These are phyloP conservation scores for Arachnomyces sp. DNA, from an alignment of 2,329 filamentous ascomycete genomes.

Conservation along the genomic window DNA sequence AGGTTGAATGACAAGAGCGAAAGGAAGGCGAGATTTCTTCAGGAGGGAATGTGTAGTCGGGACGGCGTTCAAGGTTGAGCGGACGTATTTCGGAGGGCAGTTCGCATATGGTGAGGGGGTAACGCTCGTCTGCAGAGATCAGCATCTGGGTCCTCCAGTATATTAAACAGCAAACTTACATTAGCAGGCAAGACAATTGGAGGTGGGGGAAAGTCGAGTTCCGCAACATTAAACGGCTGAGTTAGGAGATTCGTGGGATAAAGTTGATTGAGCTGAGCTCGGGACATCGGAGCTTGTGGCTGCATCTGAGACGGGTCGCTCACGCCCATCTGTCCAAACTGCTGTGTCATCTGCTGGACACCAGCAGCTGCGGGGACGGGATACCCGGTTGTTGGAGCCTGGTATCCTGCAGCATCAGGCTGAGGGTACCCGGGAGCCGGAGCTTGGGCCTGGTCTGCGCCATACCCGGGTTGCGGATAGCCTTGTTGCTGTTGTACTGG, in stretches of 20 bases:
- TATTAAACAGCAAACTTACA: slow-evolving; percentile 48
- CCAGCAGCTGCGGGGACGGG: slow-evolving; percentile 47
- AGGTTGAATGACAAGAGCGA: slow-evolving; percentile 91
- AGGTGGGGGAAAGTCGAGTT: slow-evolving; percentile 84
- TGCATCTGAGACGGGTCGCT: slow-evolving; percentile 48
- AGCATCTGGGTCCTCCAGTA: slow-evolving; percentile 24
- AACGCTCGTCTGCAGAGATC: slow-evolving; percentile 62
- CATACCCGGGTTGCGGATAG: slow-evolving; percentile 37
- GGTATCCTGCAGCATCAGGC: slow-evolving; percentile 47
- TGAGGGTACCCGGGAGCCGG: slow-evolving; percentile 16
- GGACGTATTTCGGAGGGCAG: slow-evolving; percentile 86
- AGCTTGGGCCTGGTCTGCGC: slow-evolving; percentile 35
- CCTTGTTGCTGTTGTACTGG: slow-evolving; percentile 41
- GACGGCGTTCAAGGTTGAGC: slow-evolving; percentile 88
- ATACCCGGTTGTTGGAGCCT: slow-evolving; percentile 60
- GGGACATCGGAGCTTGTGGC: slow-evolving; percentile 37
- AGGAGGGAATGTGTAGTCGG: slow-evolving; percentile 86
- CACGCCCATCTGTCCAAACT: slow-evolving; percentile 72
- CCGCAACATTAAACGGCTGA: slow-evolving; percentile 87
- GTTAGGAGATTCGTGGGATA: slow-evolving; percentile 86
- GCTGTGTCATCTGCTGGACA: slow-evolving; percentile 66
- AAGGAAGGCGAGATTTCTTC: slow-evolving; percentile 94
- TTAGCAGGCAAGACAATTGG: slow-evolving; percentile 85
- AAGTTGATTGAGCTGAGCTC: slow-evolving; percentile 67
- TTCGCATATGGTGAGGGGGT: slow-evolving; percentile 87